A percentile compares a stretch with the other conserved stretches of the same genome.
Evolutionary conservation across 805 yeast species (phyloP).

Genomic region (Ogataea nakhonphanomensis): DNA sequence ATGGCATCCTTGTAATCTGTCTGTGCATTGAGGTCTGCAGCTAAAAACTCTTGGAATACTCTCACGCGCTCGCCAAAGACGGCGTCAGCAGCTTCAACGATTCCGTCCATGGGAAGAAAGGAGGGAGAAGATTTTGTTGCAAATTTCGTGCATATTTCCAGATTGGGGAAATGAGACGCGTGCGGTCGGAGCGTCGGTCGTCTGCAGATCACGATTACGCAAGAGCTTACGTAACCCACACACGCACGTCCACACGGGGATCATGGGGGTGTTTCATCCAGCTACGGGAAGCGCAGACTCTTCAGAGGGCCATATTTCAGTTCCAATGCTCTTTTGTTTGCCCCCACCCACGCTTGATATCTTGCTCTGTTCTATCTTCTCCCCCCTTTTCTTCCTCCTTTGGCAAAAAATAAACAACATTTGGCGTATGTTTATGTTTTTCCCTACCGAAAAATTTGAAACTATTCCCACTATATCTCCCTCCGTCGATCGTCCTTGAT

Average conservation of each 20-base stretch:
- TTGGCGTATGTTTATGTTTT: constrained; percentile 10
- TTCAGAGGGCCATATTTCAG: no score
- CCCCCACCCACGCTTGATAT: no score
- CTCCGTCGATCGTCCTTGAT: constrained; percentile 12
- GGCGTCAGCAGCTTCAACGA: constrained; percentile 31
- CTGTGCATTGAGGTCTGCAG: constrained; percentile 43
- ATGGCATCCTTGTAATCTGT: constrained; percentile 69
- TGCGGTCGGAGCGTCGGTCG: constrained; percentile 1
- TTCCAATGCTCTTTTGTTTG: no score
- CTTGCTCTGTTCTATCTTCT: no score
- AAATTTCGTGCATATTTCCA: constrained; percentile 5
- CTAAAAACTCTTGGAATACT: constrained; percentile 81
- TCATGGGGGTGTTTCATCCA: no score
- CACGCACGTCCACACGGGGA: no score
- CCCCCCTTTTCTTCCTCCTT: constrained; percentile 1
- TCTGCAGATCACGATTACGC: no score
- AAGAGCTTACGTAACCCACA: no score
- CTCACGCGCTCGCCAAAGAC: constrained; percentile 79
- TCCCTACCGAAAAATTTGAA: constrained; percentile 13
- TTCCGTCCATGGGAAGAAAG: constrained; percentile 24
- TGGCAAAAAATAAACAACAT: constrained; percentile 10
- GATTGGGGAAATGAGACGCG: constrained; percentile 13
- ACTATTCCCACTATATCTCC: constrained; percentile 8
- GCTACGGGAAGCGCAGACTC: no score
- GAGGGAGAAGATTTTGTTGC: constrained; percentile 6